Evolutionary conservation across 441 rosid species (phyloP), one percentile per base, ranked within the genome.

Genomic region (Capsella rubella): DNA sequence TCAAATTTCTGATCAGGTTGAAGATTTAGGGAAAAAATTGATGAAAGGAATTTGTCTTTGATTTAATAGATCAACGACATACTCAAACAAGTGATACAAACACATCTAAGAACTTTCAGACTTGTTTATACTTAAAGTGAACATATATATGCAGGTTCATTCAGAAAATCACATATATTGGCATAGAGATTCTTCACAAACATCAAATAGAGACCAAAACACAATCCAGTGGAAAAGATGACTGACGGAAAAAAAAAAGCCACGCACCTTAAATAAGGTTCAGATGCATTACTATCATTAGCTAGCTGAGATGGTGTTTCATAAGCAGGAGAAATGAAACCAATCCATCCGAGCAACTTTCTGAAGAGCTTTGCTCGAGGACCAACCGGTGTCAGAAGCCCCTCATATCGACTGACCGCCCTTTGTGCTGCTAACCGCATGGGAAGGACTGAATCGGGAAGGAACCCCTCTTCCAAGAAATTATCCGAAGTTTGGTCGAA

Each of bases 381-480:
- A 79, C 99, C 99, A 79, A 81, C 83, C 40, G 92, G 87, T 54
- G 99, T 88, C 39, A 95, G 85, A 80, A 92, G 78, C 61, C 96
- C 97, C 80, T 92, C 90, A 69, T 92, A 95, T 55, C 96, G 92
- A 71, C 87, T 88, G 67, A 92, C 95, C 72, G 97, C 99, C 74
- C 83, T 95, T 86, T 90, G 91, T 72, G 99, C 97, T 58, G 99
- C 97, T 71, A 90, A 71, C 83, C 95, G 86, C 73, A 95, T 88
- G 40, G 97, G 97, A 62, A 95, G 97, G 40, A 89, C 90, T 11
- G 80, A 76, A 59, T 84, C 89, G 78, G 91, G 81, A 75, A 81
- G 76, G 65, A 84, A 83, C 52, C 83, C 89, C n/a, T 67, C 76
- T 54, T 64, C 85, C 68, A 71, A 75, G 18, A 77, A 66, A 63